Base-by-base conservation (phyloP, 805 yeast species). In the Cyberlindnera amylophila region DNA sequence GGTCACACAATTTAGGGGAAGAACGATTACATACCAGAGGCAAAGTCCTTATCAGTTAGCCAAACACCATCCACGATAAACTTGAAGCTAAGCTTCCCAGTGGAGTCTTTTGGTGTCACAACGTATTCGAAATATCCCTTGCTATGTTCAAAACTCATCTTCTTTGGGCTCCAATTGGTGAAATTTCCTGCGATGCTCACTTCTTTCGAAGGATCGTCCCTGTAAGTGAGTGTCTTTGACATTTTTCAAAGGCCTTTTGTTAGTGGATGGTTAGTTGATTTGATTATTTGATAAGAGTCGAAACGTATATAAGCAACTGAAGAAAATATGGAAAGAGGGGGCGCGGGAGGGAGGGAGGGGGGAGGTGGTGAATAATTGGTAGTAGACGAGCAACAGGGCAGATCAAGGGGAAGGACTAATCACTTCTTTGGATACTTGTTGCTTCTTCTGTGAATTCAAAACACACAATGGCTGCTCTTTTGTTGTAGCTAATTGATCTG, bases 111-210 rank as follows among this genome's bases (percentile, higher is more conserved):
- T 14, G 48, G 42, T 2, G 30, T 38, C 12, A 53, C 48, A 4
- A 30, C 40, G 37, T 41, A 54, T 17, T 49, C 55, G n/a, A 31
- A 49, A 15, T 38, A 41, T 3, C 34, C 15, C 2, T 18, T 36
- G 0, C 8, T 17, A 2, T 15, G 14, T 30, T 52, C 46, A 33
- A 35, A 52, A 1, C 18, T 7, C 39, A 57, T 39, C 5, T 42
- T 34, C 14, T 53, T 42, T 3, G 58, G 52, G 5, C 47, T 36
- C 72, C 71, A 67, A 10, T 51, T 36, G 33, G 59, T 63, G 45
- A 67, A 67, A 48, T 62, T 62, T 3, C 71, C 71, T 11, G 71
- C 71, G 36, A 67, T 53, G 38, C 58, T 54, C 34, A 67, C 53
- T 9, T 53, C 44, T 13, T 34, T 34, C 4, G 47, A 21, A 12